phyloP scores from a whole-genome alignment of 202 grass and related monocot species.

The Elaeis oleifera region DNA sequence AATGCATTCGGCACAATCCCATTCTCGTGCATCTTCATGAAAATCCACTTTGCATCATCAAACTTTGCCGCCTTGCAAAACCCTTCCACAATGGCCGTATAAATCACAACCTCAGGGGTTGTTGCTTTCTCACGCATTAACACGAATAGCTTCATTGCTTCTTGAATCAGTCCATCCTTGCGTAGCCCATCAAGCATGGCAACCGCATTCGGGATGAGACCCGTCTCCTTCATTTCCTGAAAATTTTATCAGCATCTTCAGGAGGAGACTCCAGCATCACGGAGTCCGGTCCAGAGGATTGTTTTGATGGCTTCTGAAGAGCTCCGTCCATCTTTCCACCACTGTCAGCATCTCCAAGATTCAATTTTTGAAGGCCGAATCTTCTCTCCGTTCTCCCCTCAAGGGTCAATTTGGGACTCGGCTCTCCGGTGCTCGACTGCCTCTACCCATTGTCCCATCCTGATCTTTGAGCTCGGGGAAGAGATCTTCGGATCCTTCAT shows the following conservation, averaged over 20 bases:
- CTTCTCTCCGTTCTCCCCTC: neutral
- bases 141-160: constrained; percentile 93
- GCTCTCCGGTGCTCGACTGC: neutral
- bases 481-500: constrained; percentile 8
- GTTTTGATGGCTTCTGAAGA: neutral
- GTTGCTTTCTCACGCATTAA: constrained; percentile 83
- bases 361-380: constrained; percentile 7
- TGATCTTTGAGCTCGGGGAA: neutral
- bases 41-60: constrained; percentile 74
- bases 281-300: neutral
- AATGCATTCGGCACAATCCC: constrained; percentile 70
- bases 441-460: neutral
- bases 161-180: constrained; percentile 80
- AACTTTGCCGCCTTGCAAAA: constrained; percentile 66
- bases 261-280: constrained; percentile 12
- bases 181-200: constrained; percentile 85
- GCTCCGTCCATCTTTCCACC: constrained; percentile 5
- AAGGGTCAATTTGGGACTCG: constrained; percentile 2
- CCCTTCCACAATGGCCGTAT: constrained; percentile 80
- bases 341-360: neutral
- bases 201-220: constrained; percentile 78
- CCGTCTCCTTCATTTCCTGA: constrained; percentile 79
- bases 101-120: constrained; percentile 89
- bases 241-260: constrained; percentile 62
- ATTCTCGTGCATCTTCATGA: constrained; percentile 86